Evolutionary conservation across 192 early-diverging fungal species (phyloP).

Genomic region (Gaertneriomyces semiglobifer): DNA sequence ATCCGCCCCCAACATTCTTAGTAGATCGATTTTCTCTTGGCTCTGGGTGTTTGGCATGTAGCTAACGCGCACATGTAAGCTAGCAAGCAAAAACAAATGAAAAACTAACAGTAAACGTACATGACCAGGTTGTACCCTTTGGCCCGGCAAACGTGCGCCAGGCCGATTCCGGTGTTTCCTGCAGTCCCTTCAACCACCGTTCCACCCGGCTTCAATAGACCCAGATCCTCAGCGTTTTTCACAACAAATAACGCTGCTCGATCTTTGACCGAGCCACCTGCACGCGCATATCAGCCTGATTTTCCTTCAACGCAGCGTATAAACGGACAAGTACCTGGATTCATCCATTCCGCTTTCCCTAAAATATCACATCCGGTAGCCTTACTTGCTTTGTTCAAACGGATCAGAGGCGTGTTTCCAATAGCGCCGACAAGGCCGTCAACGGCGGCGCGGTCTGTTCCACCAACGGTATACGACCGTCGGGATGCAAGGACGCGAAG

Average conservation of each 20-base stretch:
- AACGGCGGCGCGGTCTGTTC: constrained; percentile 28
- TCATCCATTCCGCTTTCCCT: constrained; percentile 97
- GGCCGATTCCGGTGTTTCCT: constrained; percentile 92
- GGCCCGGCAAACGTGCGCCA: constrained; percentile 89
- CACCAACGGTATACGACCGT: constrained; percentile 4
- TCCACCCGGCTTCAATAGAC: constrained; percentile 79
- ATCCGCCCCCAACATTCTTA: constrained; percentile 90
- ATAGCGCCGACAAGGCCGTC: constrained; percentile 79
- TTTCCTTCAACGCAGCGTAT: neutral
- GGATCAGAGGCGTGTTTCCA: constrained; percentile 81
- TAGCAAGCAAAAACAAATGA: neutral
- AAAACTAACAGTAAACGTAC: constrained; percentile 12
- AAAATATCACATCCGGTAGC: constrained; percentile 73
- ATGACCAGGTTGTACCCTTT: constrained; percentile 94
- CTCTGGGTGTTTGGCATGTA: constrained; percentile 97
- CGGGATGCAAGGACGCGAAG: too few species aligned
- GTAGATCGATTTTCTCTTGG: constrained; percentile 91
- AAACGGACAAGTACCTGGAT: constrained; percentile 56
- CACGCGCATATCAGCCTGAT: neutral
- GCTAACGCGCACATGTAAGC: neutral
- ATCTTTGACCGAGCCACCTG: constrained; percentile 91
- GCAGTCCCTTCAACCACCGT: constrained; percentile 70
- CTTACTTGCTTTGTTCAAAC: constrained; percentile 48
- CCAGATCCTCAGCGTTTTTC: constrained; percentile 85
- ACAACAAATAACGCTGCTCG: constrained; percentile 91